These are phyloP conservation scores for Colletotrichum gloeosporioides DNA, from an alignment of 2,329 filamentous ascomycete genomes.

Conservation along the genomic window DNA sequence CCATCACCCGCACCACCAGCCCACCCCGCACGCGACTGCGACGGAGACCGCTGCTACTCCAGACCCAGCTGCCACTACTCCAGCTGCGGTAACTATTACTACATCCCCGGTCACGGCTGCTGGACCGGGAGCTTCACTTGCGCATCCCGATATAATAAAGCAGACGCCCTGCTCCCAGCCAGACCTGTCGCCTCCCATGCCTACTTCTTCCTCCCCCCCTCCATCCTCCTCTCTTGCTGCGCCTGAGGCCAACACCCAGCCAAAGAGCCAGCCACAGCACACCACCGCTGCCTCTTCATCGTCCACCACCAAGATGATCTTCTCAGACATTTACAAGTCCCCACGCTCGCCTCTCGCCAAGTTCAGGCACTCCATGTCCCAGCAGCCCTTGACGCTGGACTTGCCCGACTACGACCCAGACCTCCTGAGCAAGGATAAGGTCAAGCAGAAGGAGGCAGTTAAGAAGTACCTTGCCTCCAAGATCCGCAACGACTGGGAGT, in stretches of 20 bases:
- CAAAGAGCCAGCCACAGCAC: not conserved
- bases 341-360: constrained; percentile 59
- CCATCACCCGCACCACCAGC: constrained; percentile 13
- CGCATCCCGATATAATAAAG: constrained; percentile 8
- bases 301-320: constrained; percentile 53
- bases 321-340: constrained; percentile 64
- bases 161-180: not conserved
- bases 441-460: constrained; percentile 68
- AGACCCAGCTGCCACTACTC: constrained; percentile 16
- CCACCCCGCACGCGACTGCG: constrained; percentile 18
- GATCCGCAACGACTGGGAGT: constrained; percentile 66
- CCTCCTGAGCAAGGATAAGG: constrained; percentile 65
- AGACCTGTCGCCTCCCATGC: not conserved
- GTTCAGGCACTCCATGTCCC: constrained; percentile 43
- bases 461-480: constrained; percentile 58
- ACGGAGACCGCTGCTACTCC: not conserved
- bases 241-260: constrained; percentile 3
- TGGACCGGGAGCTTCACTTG: constrained; percentile 13
- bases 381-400: constrained; percentile 29
- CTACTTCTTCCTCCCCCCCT: not conserved
- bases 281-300: constrained; percentile 4
- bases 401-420: constrained; percentile 61
- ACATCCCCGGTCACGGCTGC: not conserved
- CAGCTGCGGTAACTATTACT: not conserved
- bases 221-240: not conserved